phyloP scores from a whole-genome alignment of 2,329 filamentous ascomycete genomes.

The Ascochyta lentis region DNA sequence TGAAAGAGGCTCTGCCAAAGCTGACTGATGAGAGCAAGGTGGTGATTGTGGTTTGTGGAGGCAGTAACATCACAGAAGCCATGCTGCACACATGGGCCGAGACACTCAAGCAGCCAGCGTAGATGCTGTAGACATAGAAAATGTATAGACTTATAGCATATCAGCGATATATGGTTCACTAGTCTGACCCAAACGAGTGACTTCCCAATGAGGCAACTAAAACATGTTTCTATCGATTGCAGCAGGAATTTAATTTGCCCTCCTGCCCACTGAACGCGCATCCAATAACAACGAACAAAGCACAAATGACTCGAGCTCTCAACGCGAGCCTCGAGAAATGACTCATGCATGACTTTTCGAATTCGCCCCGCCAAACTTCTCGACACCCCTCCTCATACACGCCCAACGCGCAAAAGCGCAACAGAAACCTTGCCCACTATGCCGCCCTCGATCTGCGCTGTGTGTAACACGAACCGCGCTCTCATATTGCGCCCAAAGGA shows the following conservation, averaged over 20 bases:
- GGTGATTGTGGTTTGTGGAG: slow-evolving; percentile 84
- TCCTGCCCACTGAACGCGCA: background rate
- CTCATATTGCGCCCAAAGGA: slow-evolving; percentile 95
- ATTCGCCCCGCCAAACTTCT: slow-evolving; percentile 14
- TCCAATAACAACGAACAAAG: background rate
- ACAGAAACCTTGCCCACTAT: slow-evolving; percentile 55
- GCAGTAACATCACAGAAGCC: slow-evolving; percentile 55
- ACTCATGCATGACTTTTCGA: slow-evolving; percentile 5
- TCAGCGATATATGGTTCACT: too few species aligned
- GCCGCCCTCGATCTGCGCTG: slow-evolving; percentile 77
- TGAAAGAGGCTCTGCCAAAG: slow-evolving; percentile 59
- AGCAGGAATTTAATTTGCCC: slow-evolving; percentile 10
- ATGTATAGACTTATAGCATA: too few species aligned
- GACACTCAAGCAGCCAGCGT: background rate
- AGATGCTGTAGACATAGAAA: too few species aligned
- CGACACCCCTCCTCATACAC: background rate
- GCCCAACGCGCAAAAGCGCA: slow-evolving; percentile 1
- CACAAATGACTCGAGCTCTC: background rate
- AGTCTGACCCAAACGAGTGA: too few species aligned
- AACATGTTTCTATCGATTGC: background rate
- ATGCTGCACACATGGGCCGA: slow-evolving; percentile 19
- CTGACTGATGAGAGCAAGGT: slow-evolving; percentile 70
- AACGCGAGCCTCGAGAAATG: slow-evolving; percentile 6
- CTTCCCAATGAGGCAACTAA: background rate
- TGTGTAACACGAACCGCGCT: slow-evolving; percentile 78